Evolutionary conservation across 139 green algal genomes (phyloP), one percentile per base, ranked within the genome.

Genomic region (Tetraselmis striata): DNA sequence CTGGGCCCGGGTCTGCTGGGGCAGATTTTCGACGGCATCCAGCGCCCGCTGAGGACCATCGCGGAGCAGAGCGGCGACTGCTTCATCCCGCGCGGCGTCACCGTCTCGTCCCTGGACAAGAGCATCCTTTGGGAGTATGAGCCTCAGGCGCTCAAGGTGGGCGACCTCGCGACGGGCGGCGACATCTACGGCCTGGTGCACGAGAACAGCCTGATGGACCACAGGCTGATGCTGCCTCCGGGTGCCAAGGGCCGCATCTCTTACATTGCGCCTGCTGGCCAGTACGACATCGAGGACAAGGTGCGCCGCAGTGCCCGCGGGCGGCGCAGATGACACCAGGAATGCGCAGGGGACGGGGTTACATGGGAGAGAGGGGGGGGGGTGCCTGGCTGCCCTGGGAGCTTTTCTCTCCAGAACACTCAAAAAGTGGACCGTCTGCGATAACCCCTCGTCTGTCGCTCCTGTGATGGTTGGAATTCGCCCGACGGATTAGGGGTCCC

Each of bases 1-100:
- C 92, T 99, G 31, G 96, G 96, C 28, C 96, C 97, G 58, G 97
- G 97, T 59, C 92, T 98, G 84, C 84, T 99, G 84, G 94, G 92
- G 84, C 97, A 96, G 84, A 99, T 99, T 59, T 99, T 99, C 84
- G 97, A 99, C 81, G 97, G 97, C 28, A 99, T 99, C 78, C 97
- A 98, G 90, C 93, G 97, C n/a, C 97, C 97, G 2, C 90, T 99
- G 5, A 97, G 96, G 86, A 83, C 86, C 23, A 99, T 99, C 85
- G 96, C 97, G 24, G n/a, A 88, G 77, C 79, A 80, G 74, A 86
- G 83, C 28, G 91, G 89, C 22, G 94, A 98, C 78, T 94, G 93
- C 82, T 99, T 99, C 90, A 99, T 99, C 83, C 97, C 97, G 0
- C 89, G 97, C 11, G 97, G 97, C 79, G 93, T 99, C n/a, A 91